Evolutionary conservation across 805 yeast species (phyloP), one percentile per base, ranked within the genome.

Genomic region (Candida pseudoglaebosa): DNA sequence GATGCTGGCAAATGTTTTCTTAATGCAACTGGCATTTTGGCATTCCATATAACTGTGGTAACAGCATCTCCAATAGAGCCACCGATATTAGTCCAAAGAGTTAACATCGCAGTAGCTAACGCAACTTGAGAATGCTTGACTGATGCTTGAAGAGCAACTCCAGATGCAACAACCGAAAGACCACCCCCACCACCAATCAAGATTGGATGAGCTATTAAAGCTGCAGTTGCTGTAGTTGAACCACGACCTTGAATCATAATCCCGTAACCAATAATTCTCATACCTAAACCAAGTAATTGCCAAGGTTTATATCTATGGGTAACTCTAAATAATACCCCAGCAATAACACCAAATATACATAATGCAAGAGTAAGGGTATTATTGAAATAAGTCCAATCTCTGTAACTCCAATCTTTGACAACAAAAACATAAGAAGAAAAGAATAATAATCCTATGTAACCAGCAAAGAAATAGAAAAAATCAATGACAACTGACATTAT

Each of bases 111-210:
- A 33, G 70, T 61, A 39, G 61, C 60, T 43, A 61, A 47, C n/a
- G 73, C 66, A 39, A 65, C 54, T 49, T 65, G 71, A 36, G 65
- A 66, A 44, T 61, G 65, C 32, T 67, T 67, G 21, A 69, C 71
- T 14, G 70, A 60, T 3, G 70, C 71, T 46, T 64, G 68, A 1
- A 63, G 56, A 5, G 70, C 62, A 15, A 65, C 58, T 36, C 53
- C 55, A 5, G 68, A 50, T 31, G 65, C 67, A 40, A 65, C 50
- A 33, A 55, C 63, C 14, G 61, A 49, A 36, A 57, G 57, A 28
- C 71, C 66, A 45, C 69, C 73, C 24, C 67, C 73, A 31, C 66
- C 54, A 44, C 71, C 65, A 28, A 59, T 51, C 37, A 67, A 48
- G 26, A 67, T 51, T 43, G 61, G 67, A 34, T 54, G 45, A 53